A percentile compares a stretch with the other conserved stretches of the same genome.
These are phyloP conservation scores for Scalesia atractyloides DNA, from an alignment of 129 eudicot species.

Conservation along the genomic window DNA sequence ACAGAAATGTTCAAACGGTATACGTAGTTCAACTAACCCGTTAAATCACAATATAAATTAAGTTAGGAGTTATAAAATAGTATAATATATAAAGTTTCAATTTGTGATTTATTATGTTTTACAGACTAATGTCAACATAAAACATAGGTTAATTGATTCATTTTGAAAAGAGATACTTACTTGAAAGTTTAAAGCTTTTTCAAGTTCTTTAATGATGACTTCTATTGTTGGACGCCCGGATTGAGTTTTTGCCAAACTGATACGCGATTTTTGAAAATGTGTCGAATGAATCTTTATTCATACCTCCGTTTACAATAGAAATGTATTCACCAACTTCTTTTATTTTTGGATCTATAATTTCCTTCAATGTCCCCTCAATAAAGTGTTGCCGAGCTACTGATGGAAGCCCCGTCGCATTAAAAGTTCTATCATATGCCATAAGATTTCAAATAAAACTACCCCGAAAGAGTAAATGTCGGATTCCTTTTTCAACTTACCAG, in stretches of 20 bases:
- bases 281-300: not conserved
- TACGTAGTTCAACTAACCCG: no score
- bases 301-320: not conserved
- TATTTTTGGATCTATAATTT: not conserved
- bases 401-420: not conserved
- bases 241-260: constrained; percentile 11
- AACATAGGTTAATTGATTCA: not conserved
- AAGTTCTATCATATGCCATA: not conserved
- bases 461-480: not conserved
- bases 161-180: not conserved
- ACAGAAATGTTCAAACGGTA: no score
- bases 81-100: no score
- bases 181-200: not conserved
- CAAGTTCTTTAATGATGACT: not conserved
- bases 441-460: not conserved
- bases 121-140: no score
- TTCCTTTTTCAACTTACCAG: not conserved
- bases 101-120: no score
- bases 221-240: not conserved
- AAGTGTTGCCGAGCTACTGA: not conserved
- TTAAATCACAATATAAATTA: no score
- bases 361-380: not conserved
- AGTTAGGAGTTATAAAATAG: not conserved
- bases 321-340: not conserved
- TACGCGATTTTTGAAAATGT: not conserved